Conservation (phyloP, 805 yeast genomes). For the Candida broadrunensis region DNA sequence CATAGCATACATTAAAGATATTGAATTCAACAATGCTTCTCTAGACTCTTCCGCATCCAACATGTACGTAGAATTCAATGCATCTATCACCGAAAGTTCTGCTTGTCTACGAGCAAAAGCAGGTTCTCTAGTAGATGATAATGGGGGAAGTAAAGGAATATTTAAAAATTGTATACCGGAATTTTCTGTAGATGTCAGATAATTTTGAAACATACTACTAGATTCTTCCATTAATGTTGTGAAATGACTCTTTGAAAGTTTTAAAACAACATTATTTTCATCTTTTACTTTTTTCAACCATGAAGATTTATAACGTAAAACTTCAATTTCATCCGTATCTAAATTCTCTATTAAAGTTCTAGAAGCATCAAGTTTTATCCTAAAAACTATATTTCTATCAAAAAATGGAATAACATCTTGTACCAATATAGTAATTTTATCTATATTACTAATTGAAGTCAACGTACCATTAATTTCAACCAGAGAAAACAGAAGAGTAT, state of each 20-base stretch:
- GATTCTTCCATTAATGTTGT: neutral
- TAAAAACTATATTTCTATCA: constrained; percentile 14
- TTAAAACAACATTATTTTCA: neutral
- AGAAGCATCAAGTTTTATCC: constrained; percentile 4
- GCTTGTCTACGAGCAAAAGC: constrained; percentile 31
- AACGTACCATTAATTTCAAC: constrained; percentile 23
- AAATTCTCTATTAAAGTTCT: neutral
- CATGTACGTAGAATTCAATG: constrained; percentile 7
- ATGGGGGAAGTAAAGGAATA: constrained; percentile 25
- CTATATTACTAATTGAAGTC: constrained; percentile 6
- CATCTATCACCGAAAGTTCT: constrained; percentile 25
- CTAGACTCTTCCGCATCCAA: constrained; percentile 1
- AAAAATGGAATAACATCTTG: constrained; percentile 12
- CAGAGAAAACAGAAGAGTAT: constrained; percentile 9
- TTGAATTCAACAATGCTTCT: constrained; percentile 7
- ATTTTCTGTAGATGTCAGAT: neutral
- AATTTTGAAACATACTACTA: neutral
- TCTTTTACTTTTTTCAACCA: neutral
- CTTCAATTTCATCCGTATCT: neutral
- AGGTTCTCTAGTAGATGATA: constrained; percentile 32
- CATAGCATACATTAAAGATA: constrained; percentile 9
- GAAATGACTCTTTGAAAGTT: neutral
- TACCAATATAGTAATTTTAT: constrained; percentile 8
- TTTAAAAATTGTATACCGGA: constrained; percentile 10
- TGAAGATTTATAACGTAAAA: neutral